A percentile compares a stretch with the other conserved stretches of the same genome.
phyloP scores from a whole-genome alignment of 768 basidiomycete genomes.

The Podaxis pistillaris region DNA sequence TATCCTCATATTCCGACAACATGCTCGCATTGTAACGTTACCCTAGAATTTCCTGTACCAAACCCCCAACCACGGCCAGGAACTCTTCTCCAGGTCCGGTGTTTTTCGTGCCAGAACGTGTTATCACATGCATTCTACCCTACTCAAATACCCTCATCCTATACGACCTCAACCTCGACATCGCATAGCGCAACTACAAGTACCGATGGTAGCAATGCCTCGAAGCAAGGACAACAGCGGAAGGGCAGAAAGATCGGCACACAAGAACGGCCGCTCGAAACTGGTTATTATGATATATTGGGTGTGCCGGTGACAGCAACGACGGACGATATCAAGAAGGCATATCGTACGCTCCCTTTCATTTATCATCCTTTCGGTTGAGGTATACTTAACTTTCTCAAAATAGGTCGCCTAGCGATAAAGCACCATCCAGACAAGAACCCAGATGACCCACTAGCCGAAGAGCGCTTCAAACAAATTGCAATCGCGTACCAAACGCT shows the following conservation, averaged over 20 bases:
- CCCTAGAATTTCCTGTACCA: conserved; percentile 71
- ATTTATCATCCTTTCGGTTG: not conserved
- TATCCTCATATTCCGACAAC: conserved; percentile 63
- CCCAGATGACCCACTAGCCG: conserved; percentile 79
- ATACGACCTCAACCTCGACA: conserved; percentile 14
- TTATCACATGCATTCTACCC: conserved; percentile 69
- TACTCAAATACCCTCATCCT: conserved; percentile 44
- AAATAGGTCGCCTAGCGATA: conserved; percentile 75
- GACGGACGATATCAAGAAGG: conserved; percentile 86
- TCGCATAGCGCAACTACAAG: conserved; percentile 4
- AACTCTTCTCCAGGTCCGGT: conserved; percentile 64
- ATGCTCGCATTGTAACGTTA: conserved; percentile 54
- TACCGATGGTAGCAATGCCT: conserved; percentile 14
- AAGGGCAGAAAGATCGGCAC: conserved; percentile 83
- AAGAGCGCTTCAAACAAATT: conserved; percentile 88
- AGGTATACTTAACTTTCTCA: not conserved
- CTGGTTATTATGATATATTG: conserved; percentile 86
- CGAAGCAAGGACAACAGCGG: conserved; percentile 27
- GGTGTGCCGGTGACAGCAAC: conserved; percentile 75
- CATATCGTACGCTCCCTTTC: conserved; percentile 61
- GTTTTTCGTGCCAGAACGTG: conserved; percentile 62
- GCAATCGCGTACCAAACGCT: conserved; percentile 88
- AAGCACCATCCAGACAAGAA: conserved; percentile 94
- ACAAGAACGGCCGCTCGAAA: conserved; percentile 85
- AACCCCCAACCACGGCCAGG: conserved; percentile 52